Percentiles rank a stretch among this genome's conserved stretches.
These are phyloP conservation scores for Bocquillonia castaneifolia DNA, from an alignment of 441 rosid species.

Conservation along the genomic window DNA sequence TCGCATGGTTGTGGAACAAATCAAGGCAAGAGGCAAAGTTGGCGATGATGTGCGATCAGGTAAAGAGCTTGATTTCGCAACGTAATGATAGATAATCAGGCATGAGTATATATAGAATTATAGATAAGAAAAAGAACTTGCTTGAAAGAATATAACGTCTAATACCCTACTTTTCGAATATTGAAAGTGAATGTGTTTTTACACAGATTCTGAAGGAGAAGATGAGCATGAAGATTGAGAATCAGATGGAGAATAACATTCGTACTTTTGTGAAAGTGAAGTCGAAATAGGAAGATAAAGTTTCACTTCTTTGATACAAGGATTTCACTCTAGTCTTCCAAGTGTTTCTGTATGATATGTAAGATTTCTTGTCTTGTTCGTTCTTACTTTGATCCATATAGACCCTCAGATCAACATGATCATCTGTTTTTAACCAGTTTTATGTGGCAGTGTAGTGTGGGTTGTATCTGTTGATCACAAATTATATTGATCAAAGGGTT, in stretches of 20 bases:
- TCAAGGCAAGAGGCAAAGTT: slow-evolving; percentile 66
- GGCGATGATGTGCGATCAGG: slow-evolving; percentile 95
- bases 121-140: background rate
- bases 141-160: background rate
- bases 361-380: background rate
- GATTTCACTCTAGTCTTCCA: background rate
- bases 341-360: background rate
- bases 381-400: background rate
- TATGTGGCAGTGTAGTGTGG: background rate
- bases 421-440: background rate
- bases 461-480: background rate
- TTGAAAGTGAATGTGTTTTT: background rate
- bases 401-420: background rate
- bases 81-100: too few relatives aligned
- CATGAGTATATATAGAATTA: too few relatives aligned
- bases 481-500: background rate
- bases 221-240: slow-evolving; percentile 50
- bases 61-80: slow-evolving; percentile 26
- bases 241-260: background rate
- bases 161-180: background rate
- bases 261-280: slow-evolving; percentile 17
- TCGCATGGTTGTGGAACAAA: slow-evolving; percentile 78
- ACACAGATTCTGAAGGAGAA: slow-evolving; percentile 64
- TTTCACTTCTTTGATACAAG: background rate
- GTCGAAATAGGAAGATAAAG: slow-evolving; percentile 3